These are phyloP conservation scores for Aspergillus hiratsukae DNA, from an alignment of 2,329 filamentous ascomycete species.

Conservation along the genomic window DNA sequence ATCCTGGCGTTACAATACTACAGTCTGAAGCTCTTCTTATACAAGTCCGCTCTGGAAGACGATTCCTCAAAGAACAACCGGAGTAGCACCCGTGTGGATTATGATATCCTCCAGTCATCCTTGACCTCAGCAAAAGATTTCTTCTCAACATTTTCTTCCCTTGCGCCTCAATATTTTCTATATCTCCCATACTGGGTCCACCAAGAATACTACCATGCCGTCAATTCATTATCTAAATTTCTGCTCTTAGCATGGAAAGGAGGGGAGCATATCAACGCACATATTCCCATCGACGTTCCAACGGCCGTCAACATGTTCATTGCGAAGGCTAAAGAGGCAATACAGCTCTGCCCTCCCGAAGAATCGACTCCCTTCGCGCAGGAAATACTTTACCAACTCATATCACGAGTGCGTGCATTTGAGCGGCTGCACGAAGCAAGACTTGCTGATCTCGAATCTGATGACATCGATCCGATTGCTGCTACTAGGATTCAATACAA, in stretches of 20 bases:
- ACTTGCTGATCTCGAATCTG: background rate
- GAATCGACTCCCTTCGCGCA: background rate
- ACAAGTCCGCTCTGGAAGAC: constrained; percentile 19
- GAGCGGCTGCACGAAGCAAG: background rate
- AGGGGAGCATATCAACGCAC: constrained; percentile 24
- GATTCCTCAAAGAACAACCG: constrained; percentile 40
- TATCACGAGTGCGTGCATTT: background rate
- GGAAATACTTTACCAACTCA: background rate
- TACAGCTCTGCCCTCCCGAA: background rate
- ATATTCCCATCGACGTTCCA: constrained; percentile 17
- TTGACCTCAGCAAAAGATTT: constrained; percentile 46
- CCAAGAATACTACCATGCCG: constrained; percentile 45
- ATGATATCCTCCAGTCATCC: constrained; percentile 44
- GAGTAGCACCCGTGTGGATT: constrained; percentile 30
- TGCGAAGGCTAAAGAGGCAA: constrained; percentile 16
- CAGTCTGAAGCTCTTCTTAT: constrained; percentile 24
- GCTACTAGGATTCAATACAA: background rate
- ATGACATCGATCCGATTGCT: background rate
- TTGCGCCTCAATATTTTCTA: constrained; percentile 44
- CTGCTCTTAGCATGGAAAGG: constrained; percentile 17
- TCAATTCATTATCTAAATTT: constrained; percentile 23
- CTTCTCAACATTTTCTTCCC: constrained; percentile 47
- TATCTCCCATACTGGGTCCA: constrained; percentile 44
- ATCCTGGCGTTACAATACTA: constrained; percentile 22
- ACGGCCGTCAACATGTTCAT: constrained; percentile 12